Conservation (phyloP, 306 rosid species). For the Purshia tridentata region DNA sequence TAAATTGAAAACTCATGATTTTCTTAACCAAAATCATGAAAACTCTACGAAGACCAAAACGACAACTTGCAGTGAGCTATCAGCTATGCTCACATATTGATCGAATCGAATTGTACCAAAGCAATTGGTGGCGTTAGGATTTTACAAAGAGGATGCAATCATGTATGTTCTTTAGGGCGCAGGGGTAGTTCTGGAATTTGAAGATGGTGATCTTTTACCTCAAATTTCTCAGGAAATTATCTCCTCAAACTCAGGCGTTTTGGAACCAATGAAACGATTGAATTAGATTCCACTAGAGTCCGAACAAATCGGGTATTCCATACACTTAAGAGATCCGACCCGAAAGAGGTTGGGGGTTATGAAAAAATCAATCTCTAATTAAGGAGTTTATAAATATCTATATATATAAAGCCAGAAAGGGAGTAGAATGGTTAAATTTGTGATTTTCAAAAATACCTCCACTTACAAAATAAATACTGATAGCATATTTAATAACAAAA, state of each 20-base stretch:
- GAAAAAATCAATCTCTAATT: too few species aligned
- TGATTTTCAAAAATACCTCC: too few species aligned
- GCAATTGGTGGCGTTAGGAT: constrained; percentile 24
- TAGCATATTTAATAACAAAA: too few species aligned
- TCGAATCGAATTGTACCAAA: constrained; percentile 1
- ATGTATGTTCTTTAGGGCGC: neutral
- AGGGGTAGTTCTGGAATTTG: constrained; percentile 10
- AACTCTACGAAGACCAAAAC: neutral
- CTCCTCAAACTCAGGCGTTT: too few species aligned
- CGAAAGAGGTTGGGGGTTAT: too few species aligned
- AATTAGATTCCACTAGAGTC: neutral
- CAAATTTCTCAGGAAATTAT: neutral
- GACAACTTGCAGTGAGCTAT: neutral
- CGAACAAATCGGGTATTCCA: neutral
- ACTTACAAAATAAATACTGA: too few species aligned
- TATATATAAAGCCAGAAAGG: too few species aligned
- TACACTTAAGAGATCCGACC: neutral
- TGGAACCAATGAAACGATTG: neutral
- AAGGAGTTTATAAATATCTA: too few species aligned
- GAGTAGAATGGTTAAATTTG: too few species aligned
- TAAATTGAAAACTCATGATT: neutral
- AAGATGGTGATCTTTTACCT: neutral
- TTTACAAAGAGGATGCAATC: neutral
- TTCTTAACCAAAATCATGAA: neutral
- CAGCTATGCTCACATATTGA: constrained; percentile 29